Percentiles rank a stretch among this genome's conserved stretches.
phyloP scores from a whole-genome alignment of 495 filamentous ascomycete genomes.

The Penicillium silybi region DNA sequence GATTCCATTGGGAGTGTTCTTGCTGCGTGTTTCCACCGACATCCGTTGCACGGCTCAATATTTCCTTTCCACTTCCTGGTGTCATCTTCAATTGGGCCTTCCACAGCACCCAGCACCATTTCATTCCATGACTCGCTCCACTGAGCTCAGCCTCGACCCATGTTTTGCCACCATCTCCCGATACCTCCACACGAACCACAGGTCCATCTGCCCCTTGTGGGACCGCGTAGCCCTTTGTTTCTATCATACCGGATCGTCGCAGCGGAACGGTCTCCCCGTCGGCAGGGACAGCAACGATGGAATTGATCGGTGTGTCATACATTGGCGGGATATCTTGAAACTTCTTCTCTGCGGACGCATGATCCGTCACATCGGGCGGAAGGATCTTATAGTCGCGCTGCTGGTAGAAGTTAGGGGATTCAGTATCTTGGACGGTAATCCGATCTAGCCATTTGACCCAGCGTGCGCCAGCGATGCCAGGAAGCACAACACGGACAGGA shows the following conservation, averaged over 20 bases:
- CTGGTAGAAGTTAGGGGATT: constrained; percentile 57
- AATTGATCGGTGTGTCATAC: constrained; percentile 61
- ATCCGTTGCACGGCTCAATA: constrained; percentile 54
- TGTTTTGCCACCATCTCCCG: constrained; percentile 42
- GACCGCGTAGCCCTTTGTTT: constrained; percentile 55
- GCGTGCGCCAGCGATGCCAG: constrained; percentile 57
- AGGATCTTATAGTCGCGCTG: constrained; percentile 61
- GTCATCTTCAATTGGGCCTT: background rate
- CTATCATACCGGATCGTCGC: constrained; percentile 33
- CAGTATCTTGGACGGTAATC: constrained; percentile 55
- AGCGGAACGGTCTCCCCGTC: constrained; percentile 32
- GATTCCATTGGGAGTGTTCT: constrained; percentile 50
- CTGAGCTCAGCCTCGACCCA: constrained; percentile 41
- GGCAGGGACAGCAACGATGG: constrained; percentile 48
- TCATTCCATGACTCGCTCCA: background rate
- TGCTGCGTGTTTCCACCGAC: constrained; percentile 46
- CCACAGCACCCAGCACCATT: constrained; percentile 5
- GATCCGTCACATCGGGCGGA: constrained; percentile 52
- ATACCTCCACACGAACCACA: constrained; percentile 50
- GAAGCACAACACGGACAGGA: constrained; percentile 57
- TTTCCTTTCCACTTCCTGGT: constrained; percentile 28
- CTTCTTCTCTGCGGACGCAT: constrained; percentile 44
- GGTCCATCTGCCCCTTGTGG: constrained; percentile 52
- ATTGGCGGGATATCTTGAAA: constrained; percentile 54
- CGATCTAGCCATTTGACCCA: constrained; percentile 64